These are phyloP conservation scores for Hemerocallis citrina DNA, from an alignment of 106 monocot species.

Conservation along the genomic window DNA sequence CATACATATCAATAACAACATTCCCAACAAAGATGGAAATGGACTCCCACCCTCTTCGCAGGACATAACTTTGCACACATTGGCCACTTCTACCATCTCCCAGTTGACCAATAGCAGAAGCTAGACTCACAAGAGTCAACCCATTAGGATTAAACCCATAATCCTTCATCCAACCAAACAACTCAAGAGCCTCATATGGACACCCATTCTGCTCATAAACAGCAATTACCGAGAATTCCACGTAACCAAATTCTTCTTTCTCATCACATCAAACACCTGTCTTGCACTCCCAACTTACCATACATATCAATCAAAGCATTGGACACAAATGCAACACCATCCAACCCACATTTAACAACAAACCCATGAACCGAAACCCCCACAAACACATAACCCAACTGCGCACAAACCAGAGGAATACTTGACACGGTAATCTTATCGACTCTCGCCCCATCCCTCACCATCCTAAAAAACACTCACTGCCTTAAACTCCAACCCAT, in stretches of 20 bases:
- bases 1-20: slow-evolving; percentile 75
- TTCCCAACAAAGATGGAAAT: slow-evolving; percentile 53
- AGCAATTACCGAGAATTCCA: slow-evolving; percentile 71
- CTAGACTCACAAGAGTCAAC: slow-evolving; percentile 51
- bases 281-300: slow-evolving; percentile 34
- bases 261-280: slow-evolving; percentile 30
- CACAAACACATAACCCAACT: slow-evolving; percentile 19
- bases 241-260: slow-evolving; percentile 41
- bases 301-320: slow-evolving; percentile 76
- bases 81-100: slow-evolving; percentile 35
- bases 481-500: slow-evolving; percentile 22
- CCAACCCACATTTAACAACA: slow-evolving; percentile 41
- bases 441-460: slow-evolving; percentile 18
- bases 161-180: slow-evolving; percentile 39
- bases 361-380: slow-evolving; percentile 37
- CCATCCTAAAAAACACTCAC: slow-evolving; percentile 43
- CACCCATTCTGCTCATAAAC: slow-evolving; percentile 48
- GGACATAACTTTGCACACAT: slow-evolving; percentile 33
- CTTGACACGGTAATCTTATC: slow-evolving; percentile 50
- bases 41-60: slow-evolving; percentile 22
- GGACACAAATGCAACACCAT: slow-evolving; percentile 43
- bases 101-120: slow-evolving; percentile 35
- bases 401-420: slow-evolving; percentile 47
- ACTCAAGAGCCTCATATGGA: slow-evolving; percentile 22
- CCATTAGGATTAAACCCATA: slow-evolving; percentile 37